Conservation (phyloP, 106 monocot species). For the Dendrobium catenatum region DNA sequence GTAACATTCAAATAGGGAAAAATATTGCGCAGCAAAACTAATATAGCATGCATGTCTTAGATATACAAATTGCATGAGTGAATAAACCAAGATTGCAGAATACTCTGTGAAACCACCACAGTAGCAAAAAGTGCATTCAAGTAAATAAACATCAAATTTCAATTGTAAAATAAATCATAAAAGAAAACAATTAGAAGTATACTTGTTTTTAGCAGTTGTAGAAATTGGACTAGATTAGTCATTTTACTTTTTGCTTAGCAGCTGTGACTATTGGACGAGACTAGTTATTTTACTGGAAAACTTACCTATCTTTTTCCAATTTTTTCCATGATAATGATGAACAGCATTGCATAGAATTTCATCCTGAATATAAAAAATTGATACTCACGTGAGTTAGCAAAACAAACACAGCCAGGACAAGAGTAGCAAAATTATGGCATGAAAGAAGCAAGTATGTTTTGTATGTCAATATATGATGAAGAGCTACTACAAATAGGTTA, state of each 20-base stretch:
- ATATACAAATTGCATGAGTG: not conserved
- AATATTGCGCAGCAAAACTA: not conserved
- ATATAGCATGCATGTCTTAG: not conserved
- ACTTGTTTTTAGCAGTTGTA: not conserved
- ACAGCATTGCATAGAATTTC: constrained; percentile 9
- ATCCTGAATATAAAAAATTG: constrained; percentile 1
- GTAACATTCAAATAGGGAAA: not conserved
- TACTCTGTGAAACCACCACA: not conserved
- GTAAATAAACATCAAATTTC: not conserved
- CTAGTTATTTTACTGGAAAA: not conserved
- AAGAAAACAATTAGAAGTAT: not conserved
- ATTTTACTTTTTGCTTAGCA: no score
- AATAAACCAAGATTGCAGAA: not conserved
- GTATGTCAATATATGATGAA: no score
- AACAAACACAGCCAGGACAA: not conserved
- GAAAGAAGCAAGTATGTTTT: not conserved
- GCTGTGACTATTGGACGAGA: not conserved
- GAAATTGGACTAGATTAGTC: not conserved
- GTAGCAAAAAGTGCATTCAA: not conserved
- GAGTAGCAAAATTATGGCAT: not conserved
- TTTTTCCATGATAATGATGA: constrained; percentile 8
- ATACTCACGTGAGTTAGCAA: not conserved
- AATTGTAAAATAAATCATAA: not conserved
- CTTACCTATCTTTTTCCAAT: constrained; percentile 11
- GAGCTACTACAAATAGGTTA: not conserved